Base-by-base conservation (phyloP, 208 protist genomes). In the Strigomonas galati region DNA sequence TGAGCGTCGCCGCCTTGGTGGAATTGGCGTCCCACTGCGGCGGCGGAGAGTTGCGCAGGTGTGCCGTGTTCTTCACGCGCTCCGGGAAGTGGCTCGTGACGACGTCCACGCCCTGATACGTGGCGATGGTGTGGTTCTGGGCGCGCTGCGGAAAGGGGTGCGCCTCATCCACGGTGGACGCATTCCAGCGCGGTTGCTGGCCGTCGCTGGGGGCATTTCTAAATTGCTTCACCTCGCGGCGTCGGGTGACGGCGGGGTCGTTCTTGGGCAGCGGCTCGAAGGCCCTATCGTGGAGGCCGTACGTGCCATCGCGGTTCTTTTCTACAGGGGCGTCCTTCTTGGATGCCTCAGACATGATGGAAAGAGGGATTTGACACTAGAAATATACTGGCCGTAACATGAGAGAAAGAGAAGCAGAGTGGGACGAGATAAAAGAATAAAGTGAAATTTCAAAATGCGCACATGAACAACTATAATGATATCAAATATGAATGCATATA, bases 91-190 rank as follows among this genome's bases (percentile, higher is more conserved):
- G 63, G 19, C 57, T 83, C 6, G 26, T 1, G 6, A 79, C 66
- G 19, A 87, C 67, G n/a, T 92, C 80, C 0, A 87, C 85, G 31
- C 79, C 85, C 55, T 84, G 74, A 76, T 84, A 89, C 24, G 69
- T 63, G 12, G 74, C 51, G 26, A 66, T 81, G 10, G 81, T 79
- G 82, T 89, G 67, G 53, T 71, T 81, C 10, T 82, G 64, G 0
- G 85, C 76, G 0, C 68, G 78, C 71, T 91, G 56, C 6, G 89
- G 89, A 55, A 95, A 95, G n/a, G 78, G 81, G 64, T 92, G 85
- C 19, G 60, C 74, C 72, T 91, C 84, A 43, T 92, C 85, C 30
- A 65, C 56, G 9, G 72, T 76, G 0, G 89, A 89, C 4, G 72
- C 58, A 62, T 95, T 88, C 82, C 85, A 95, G 0, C 75, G 78